Evolutionary conservation across 2,329 filamentous ascomycete species (phyloP).

Genomic region (Lecanicillium sp.): DNA sequence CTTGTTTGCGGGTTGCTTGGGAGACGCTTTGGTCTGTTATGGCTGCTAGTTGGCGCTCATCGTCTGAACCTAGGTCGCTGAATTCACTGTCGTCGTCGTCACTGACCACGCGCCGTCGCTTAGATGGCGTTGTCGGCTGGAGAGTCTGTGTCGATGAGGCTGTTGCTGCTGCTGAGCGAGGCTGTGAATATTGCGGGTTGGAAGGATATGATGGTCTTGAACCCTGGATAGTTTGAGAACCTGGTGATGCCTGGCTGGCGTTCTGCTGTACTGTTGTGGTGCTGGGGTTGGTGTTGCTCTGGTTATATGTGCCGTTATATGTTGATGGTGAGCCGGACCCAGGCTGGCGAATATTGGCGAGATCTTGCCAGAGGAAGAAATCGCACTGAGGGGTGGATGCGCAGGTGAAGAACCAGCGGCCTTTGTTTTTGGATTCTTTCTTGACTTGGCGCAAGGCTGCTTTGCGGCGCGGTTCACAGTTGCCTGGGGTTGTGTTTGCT

Average conservation of each 20-base stretch:
- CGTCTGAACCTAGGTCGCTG: conserved; percentile 28
- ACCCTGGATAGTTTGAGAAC: too few species aligned
- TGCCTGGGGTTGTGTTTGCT: conserved; percentile 20
- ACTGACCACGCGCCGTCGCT: conserved; percentile 7
- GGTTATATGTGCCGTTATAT: background rate
- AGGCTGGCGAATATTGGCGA: conserved; percentile 22
- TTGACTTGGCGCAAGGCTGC: conserved; percentile 27
- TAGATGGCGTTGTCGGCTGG: background rate
- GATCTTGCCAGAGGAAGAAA: conserved; percentile 38
- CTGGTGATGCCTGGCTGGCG: too few species aligned
- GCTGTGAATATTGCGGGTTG: too few species aligned
- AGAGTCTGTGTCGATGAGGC: conserved; percentile 1
- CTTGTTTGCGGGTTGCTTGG: conserved; percentile 8
- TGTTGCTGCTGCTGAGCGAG: too few species aligned
- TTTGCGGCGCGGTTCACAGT: conserved; percentile 31
- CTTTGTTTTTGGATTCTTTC: conserved; percentile 30
- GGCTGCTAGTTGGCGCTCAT: conserved; percentile 27
- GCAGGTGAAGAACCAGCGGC: conserved; percentile 35
- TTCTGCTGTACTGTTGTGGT: too few species aligned
- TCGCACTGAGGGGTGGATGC: conserved; percentile 25
- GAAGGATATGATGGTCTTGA: too few species aligned
- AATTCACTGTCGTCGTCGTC: conserved; percentile 20
- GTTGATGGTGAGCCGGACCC: conserved; percentile 9
- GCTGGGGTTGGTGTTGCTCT: too few species aligned
- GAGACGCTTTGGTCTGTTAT: conserved; percentile 26